Conservation (phyloP, 805 yeast genomes). For the Saturnispora galanensis region DNA sequence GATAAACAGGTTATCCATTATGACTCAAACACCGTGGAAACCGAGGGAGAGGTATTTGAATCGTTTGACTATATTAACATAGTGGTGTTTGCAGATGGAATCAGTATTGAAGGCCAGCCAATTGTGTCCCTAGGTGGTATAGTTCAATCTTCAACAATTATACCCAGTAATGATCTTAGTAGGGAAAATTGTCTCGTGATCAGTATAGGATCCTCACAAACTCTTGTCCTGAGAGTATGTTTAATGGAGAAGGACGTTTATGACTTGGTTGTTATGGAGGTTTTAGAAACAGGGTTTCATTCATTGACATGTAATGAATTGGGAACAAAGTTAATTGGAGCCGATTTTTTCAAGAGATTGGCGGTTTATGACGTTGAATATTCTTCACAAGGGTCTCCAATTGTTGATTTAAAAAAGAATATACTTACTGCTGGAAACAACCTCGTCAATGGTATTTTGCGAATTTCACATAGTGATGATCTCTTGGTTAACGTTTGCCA, state of each 20-base stretch:
- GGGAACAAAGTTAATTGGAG: constrained; percentile 1
- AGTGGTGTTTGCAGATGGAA: constrained; percentile 17
- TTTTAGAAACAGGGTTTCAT: not conserved
- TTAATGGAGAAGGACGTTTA: constrained; percentile 6
- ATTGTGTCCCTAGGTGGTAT: constrained; percentile 14
- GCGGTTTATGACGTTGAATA: not conserved
- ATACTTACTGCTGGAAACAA: not conserved
- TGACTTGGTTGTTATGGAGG: constrained; percentile 6
- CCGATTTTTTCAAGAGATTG: constrained; percentile 1
- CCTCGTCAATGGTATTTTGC: constrained; percentile 5
- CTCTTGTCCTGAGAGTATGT: constrained; percentile 16
- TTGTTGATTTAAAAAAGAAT: not conserved
- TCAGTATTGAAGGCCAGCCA: constrained; percentile 14
- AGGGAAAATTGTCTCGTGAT: constrained; percentile 22
- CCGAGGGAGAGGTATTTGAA: not conserved
- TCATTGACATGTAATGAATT: not conserved
- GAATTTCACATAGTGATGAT: constrained; percentile 2
- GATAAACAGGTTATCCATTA: not conserved
- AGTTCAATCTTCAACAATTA: constrained; percentile 19
- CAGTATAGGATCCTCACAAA: not conserved
- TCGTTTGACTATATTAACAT: constrained; percentile 17
- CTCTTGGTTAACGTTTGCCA: constrained; percentile 1
- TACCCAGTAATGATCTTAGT: constrained; percentile 17
- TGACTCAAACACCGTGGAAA: not conserved
- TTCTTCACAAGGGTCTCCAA: constrained; percentile 1